Base-by-base conservation (phyloP, 805 yeast species). In the Cephaloascus fragrans region DNA sequence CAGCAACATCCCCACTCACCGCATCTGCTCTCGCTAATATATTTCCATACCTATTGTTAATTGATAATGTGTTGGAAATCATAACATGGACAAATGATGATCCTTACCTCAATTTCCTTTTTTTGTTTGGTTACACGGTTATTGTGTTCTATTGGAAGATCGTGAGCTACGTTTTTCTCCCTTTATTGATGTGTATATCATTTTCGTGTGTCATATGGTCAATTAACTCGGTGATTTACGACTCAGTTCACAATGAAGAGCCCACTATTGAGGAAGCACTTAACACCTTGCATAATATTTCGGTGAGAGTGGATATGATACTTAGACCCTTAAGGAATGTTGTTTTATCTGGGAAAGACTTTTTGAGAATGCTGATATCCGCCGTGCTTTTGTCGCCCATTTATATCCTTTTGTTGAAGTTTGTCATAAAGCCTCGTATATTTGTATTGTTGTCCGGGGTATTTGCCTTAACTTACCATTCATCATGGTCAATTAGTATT, bases 21-120 rank as follows among this genome's bases (percentile, higher is more conserved):
- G 59, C 73, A 5, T 56, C 71, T 6, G 69, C 74, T 1, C 56
- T 75, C 20, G 61, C 71, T 29, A 58, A 67, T 33, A 60, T 67
- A 23, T 73, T 69, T 43, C 80, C 80, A 1, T 56, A 67, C 41
- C 53, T 75, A 26, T 48, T 71, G 14, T 46, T 73, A 18, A 49
- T 67, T 4, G 78, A 75, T 48, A 55, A 61, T 33, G 40, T 64
- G 4, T 50, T 75, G 15, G 70, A 70, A 31, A 51, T 70, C 12
- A 43, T 73, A 17, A 73, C 80, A 1, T 75, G 81, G 81, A 73
- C 81, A 1, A 71, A 72, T 42, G 69, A 62, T 3, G 73, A 71
- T 39, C 55, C 69, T 8, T 71, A 69, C 45, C 59, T 59, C 42
- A 75, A 73, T 46, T 63, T 71, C 40, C 48, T 73, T 4, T 29